Conservation (phyloP, 108 stramenopile species). For the Stephanodiscus minutulus region DNA sequence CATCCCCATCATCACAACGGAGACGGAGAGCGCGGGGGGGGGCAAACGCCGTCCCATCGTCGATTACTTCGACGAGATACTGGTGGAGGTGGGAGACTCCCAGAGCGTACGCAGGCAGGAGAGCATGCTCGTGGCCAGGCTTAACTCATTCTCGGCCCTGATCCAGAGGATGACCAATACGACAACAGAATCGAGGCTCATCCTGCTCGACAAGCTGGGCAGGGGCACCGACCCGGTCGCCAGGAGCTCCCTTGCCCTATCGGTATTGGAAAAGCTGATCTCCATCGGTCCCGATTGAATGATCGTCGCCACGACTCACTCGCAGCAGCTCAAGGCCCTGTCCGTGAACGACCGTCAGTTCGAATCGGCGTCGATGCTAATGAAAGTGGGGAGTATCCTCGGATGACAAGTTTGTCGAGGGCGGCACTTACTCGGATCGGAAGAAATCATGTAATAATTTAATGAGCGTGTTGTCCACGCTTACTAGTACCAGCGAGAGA, state of each 20-base stretch:
- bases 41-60: slow-evolving; percentile 33
- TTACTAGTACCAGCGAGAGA: slow-evolving; percentile 25
- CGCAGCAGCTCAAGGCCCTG: slow-evolving; percentile 72
- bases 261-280: slow-evolving; percentile 72
- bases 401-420: neutral
- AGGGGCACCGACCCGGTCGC: slow-evolving; percentile 79
- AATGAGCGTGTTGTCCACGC: slow-evolving; percentile 39
- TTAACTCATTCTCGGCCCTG: slow-evolving; percentile 61
- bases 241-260: slow-evolving; percentile 71
- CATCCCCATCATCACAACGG: slow-evolving; percentile 58
- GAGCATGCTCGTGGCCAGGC: slow-evolving; percentile 72
- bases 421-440: slow-evolving; percentile 12
- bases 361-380: slow-evolving; percentile 66
- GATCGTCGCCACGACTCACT: slow-evolving; percentile 82
- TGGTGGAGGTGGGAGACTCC: slow-evolving; percentile 73
- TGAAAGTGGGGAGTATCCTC: slow-evolving; percentile 9
- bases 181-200: slow-evolving; percentile 28
- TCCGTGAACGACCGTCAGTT: slow-evolving; percentile 56
- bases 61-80: slow-evolving; percentile 67
- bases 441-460: slow-evolving; percentile 49
- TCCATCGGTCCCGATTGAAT: slow-evolving; percentile 31
- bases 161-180: slow-evolving; percentile 35
- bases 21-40: neutral
- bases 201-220: slow-evolving; percentile 80
- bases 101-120: slow-evolving; percentile 68